Conservation (phyloP, 306 rosid genomes). For the Pyrus communis region DNA sequence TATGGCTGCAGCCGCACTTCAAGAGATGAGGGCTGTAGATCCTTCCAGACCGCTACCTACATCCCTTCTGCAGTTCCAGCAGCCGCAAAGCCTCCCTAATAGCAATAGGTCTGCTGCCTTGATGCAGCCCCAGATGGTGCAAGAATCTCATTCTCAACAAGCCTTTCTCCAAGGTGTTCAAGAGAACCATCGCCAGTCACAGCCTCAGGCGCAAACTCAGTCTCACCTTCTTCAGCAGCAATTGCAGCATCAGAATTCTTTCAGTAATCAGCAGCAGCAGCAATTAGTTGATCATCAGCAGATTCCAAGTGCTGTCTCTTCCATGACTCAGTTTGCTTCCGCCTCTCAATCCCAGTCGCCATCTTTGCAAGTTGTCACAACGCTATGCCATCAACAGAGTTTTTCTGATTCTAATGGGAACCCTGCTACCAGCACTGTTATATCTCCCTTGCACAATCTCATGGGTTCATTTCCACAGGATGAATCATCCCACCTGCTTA, state of each 20-base stretch:
- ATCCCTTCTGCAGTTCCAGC: conserved; percentile 79
- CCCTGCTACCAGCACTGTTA: conserved; percentile 40
- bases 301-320: conserved; percentile 44
- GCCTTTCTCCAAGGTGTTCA: conserved; percentile 52
- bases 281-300: conserved; percentile 57
- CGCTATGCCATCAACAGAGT: conserved; percentile 68
- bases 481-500: conserved; percentile 61
- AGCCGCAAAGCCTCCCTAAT: conserved; percentile 52
- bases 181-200: conserved; percentile 50
- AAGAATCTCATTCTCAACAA: conserved; percentile 64
- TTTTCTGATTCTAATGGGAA: conserved; percentile 75
- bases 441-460: conserved; percentile 77
- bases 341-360: conserved; percentile 61
- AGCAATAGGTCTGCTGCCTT: conserved; percentile 56
- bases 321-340: conserved; percentile 67
- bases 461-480: conserved; percentile 75
- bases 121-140: conserved; percentile 77
- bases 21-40: conserved; percentile 72
- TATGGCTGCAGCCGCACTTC: conserved; percentile 88
- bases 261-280: conserved; percentile 37
- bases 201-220: conserved; percentile 46
- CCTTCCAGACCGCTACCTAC: conserved; percentile 58
- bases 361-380: conserved; percentile 52
- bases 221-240: conserved; percentile 52
- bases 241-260: conserved; percentile 54